These are phyloP conservation scores for Claviceps capensis DNA, from an alignment of 2,329 filamentous ascomycete species.

Conservation along the genomic window DNA sequence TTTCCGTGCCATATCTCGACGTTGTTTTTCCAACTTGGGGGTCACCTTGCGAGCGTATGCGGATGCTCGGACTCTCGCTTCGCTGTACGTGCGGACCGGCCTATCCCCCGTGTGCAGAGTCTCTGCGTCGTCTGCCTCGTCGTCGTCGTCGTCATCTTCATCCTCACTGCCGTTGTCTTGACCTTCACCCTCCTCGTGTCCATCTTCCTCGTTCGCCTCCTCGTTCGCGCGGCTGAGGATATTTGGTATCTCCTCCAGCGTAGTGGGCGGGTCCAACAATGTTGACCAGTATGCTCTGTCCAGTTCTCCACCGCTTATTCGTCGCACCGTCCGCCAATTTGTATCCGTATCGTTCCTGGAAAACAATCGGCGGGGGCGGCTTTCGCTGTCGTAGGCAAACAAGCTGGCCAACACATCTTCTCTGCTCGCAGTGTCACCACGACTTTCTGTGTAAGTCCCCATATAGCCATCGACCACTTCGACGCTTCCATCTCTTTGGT, in stretches of 20 bases:
- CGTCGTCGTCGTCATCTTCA: slow-evolving; percentile 12
- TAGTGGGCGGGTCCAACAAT: slow-evolving; percentile 31
- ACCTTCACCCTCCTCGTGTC: slow-evolving; percentile 13
- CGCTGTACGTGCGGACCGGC: slow-evolving; percentile 21
- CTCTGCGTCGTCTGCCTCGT: slow-evolving; percentile 12
- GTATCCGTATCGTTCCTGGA: slow-evolving; percentile 19
- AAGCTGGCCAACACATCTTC: slow-evolving; percentile 45
- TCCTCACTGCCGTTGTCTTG: slow-evolving; percentile 11
- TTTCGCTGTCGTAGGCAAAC: slow-evolving; percentile 27
- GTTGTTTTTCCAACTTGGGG: slow-evolving; percentile 25
- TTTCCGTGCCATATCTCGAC: slow-evolving; percentile 31
- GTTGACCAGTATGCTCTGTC: slow-evolving; percentile 29
- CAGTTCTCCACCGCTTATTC: slow-evolving; percentile 16
- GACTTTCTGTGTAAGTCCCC: slow-evolving; percentile 45
- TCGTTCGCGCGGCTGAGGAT: slow-evolving; percentile 21
- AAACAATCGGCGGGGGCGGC: slow-evolving; percentile 15
- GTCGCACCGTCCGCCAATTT: slow-evolving; percentile 22
- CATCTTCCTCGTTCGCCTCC: slow-evolving; percentile 12
- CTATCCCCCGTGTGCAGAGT: slow-evolving; percentile 4
- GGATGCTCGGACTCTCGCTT: slow-evolving; percentile 24
- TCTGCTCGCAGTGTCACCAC: slow-evolving; percentile 45
- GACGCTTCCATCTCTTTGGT: slow-evolving; percentile 48
- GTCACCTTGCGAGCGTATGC: slow-evolving; percentile 21
- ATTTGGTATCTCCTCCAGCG: slow-evolving; percentile 27
- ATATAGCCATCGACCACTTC: slow-evolving; percentile 44